Percentiles rank a stretch among this genome's conserved stretches.
Evolutionary conservation across 345 rosid genomes (phyloP).

Genomic region (Sonneratia alba): DNA sequence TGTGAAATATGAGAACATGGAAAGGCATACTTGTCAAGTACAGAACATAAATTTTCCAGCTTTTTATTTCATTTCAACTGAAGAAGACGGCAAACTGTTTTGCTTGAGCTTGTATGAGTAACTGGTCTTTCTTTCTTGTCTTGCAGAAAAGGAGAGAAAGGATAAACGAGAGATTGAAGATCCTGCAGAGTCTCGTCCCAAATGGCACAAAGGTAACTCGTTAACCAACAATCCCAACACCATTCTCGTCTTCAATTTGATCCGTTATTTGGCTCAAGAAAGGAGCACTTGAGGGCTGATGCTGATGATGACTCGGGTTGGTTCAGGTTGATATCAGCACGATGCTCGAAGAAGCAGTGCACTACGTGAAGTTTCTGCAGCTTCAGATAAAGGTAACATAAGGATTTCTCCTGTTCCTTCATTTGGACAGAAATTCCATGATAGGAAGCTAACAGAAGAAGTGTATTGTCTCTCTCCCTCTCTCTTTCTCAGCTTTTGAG

Average conservation of each 20-base stretch:
- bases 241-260: not conserved
- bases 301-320: not conserved
- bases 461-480: not conserved
- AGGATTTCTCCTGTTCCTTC: not conserved
- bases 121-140: too few relatives aligned
- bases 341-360: slow-evolving; percentile 86
- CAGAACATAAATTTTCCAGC: not conserved
- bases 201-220: slow-evolving; percentile 44
- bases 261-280: not conserved
- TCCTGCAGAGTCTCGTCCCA: too few relatives aligned
- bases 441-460: not conserved
- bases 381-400: slow-evolving; percentile 63
- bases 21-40: too few relatives aligned
- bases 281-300: too few relatives aligned
- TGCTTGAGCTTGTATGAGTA: too few relatives aligned
- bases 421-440: not conserved
- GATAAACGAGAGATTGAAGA: too few relatives aligned
- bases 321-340: slow-evolving; percentile 75
- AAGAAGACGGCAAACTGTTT: not conserved
- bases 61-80: not conserved
- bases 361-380: slow-evolving; percentile 69
- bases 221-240: too few relatives aligned
- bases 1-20: too few relatives aligned
- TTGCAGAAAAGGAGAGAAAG: too few relatives aligned
- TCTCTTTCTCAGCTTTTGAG: slow-evolving; percentile 44